Evolutionary conservation across 192 early-diverging fungal species (phyloP).

Genomic region (Bifiguratus adelaidae): DNA sequence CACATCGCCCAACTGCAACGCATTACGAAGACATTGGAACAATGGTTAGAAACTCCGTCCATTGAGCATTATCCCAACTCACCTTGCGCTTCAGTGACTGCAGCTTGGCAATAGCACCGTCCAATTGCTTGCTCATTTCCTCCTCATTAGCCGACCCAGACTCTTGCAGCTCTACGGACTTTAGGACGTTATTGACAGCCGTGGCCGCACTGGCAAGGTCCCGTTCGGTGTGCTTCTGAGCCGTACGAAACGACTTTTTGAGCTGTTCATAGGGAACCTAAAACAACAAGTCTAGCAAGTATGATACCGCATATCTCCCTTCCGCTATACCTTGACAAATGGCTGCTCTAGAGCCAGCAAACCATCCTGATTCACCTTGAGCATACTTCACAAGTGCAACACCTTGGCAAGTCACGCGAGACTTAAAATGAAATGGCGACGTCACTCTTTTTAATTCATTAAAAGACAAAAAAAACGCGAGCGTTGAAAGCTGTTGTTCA

Average conservation of each 20-base stretch:
- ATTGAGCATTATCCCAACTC: not conserved
- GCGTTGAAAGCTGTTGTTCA: too few relatives aligned
- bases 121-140: constrained; percentile 45
- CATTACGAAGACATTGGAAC: not conserved
- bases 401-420: too few relatives aligned
- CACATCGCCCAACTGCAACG: constrained; percentile 48
- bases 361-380: constrained; percentile 63
- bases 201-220: constrained; percentile 46
- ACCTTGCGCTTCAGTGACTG: constrained; percentile 68
- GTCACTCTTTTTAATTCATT: too few relatives aligned
- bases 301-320: not conserved
- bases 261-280: constrained; percentile 86
- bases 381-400: too few relatives aligned
- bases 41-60: not conserved
- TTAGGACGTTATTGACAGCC: constrained; percentile 29
- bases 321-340: constrained; percentile 70
- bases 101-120: constrained; percentile 54
- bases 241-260: constrained; percentile 54
- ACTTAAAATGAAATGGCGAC: too few relatives aligned
- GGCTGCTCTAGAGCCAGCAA: constrained; percentile 88
- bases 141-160: too few relatives aligned
- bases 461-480: too few relatives aligned
- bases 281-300: not conserved
- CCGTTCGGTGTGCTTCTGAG: constrained; percentile 77
- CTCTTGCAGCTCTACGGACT: too few relatives aligned